phyloP scores from a whole-genome alignment of 176 grass and related monocot species.

The Stipa capillata region DNA sequence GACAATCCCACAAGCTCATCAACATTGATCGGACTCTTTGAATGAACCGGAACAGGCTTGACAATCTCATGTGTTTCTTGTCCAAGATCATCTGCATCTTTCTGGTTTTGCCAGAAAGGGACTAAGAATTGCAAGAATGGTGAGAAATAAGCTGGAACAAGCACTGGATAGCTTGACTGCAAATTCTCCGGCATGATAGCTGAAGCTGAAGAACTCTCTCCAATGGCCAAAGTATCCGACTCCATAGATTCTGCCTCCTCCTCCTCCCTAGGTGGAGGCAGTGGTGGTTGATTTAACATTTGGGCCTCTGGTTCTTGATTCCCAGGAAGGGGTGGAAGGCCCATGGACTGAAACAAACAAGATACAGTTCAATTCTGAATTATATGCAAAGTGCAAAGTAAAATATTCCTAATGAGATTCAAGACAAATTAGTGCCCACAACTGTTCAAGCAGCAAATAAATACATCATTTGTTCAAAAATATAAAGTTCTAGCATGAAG shows the following conservation, averaged over 20 bases:
- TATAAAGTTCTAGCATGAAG: too few species aligned
- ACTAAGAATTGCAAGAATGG: constrained; percentile 74
- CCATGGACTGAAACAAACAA: constrained; percentile 50
- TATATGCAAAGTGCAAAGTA: neutral
- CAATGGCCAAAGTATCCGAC: constrained; percentile 51
- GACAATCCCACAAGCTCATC: constrained; percentile 90
- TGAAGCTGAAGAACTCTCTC: constrained; percentile 42
- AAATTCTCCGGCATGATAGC: constrained; percentile 32
- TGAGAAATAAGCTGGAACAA: constrained; percentile 76
- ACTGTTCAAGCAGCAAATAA: neutral
- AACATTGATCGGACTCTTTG: constrained; percentile 76
- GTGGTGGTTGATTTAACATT: constrained; percentile 44
- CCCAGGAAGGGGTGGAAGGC: constrained; percentile 59
- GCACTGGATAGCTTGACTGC: constrained; percentile 59
- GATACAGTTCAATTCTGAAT: constrained; percentile 13
- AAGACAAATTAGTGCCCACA: neutral
- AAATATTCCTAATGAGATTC: constrained; percentile 9
- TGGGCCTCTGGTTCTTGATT: constrained; percentile 62
- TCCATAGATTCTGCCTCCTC: constrained; percentile 68
- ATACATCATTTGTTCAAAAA: too few species aligned
- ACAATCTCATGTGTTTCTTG: constrained; percentile 80
- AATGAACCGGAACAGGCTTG: constrained; percentile 78
- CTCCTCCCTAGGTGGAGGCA: constrained; percentile 45
- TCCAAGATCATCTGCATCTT: constrained; percentile 35
- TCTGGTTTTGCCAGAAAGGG: constrained; percentile 60